Evolutionary conservation across 371 early-diverging fungal species (phyloP).

Genomic region (Mucor mucedo): DNA sequence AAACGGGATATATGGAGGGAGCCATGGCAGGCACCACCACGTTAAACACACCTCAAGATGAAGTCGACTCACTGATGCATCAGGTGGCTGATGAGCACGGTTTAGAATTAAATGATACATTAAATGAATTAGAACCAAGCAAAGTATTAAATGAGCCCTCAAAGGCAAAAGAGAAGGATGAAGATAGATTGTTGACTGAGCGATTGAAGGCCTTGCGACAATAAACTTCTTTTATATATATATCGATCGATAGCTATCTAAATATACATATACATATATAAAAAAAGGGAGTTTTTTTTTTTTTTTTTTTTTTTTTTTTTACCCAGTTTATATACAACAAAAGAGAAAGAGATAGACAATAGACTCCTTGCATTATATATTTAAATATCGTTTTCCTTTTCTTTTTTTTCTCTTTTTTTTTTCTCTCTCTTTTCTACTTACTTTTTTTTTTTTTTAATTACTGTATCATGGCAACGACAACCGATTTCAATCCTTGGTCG

Average conservation of each 20-base stretch:
- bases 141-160: slow-evolving; percentile 29
- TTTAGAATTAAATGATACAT: slow-evolving; percentile 74
- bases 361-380: not conserved
- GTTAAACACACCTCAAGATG: slow-evolving; percentile 81
- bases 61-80: slow-evolving; percentile 91
- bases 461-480: not conserved
- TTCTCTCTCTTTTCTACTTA: not conserved
- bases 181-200: slow-evolving; percentile 37
- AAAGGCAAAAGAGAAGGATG: slow-evolving; percentile 34
- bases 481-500: not conserved
- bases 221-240: slow-evolving; percentile 14
- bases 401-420: not conserved
- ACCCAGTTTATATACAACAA: too few relatives aligned
- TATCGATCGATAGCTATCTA: not conserved
- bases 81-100: slow-evolving; percentile 95
- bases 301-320: not conserved
- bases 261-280: not conserved
- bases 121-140: slow-evolving; percentile 60
- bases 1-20: slow-evolving; percentile 90
- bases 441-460: not conserved
- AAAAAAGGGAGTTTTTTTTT: not conserved
- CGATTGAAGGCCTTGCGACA: slow-evolving; percentile 44
- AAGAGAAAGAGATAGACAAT: not conserved
- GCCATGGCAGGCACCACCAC: slow-evolving; percentile 89
- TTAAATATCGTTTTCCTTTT: not conserved